These are phyloP conservation scores for Pugionium cornutum DNA, from an alignment of 345 rosid genomes.

Conservation along the genomic window DNA sequence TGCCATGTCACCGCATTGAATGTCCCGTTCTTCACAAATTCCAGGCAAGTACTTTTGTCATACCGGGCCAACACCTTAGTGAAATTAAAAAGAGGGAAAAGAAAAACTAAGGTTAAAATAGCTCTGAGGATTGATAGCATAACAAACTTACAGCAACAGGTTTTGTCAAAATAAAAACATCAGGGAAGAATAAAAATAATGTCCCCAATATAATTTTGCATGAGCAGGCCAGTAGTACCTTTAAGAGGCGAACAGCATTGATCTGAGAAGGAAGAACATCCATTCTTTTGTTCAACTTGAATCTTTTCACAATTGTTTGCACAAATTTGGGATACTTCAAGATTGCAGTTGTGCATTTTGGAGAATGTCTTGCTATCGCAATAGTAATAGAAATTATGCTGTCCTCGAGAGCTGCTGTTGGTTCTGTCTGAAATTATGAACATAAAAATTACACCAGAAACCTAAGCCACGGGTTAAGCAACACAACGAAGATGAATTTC, in stretches of 20 bases:
- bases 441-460: slow-evolving; percentile 19
- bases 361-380: slow-evolving; percentile 90
- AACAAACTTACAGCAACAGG: slow-evolving; percentile 15
- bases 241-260: slow-evolving; percentile 61
- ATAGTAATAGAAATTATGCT: slow-evolving; percentile 59
- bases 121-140: slow-evolving; percentile 21
- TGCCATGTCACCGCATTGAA: slow-evolving; percentile 67
- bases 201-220: slow-evolving; percentile 10
- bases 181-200: background rate
- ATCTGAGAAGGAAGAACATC: slow-evolving; percentile 60
- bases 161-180: slow-evolving; percentile 5
- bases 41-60: slow-evolving; percentile 56
- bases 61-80: slow-evolving; percentile 70
- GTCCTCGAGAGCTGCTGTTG: slow-evolving; percentile 57
- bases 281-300: slow-evolving; percentile 47
- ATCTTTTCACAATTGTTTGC: slow-evolving; percentile 58
- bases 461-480: slow-evolving; percentile 19
- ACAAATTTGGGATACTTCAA: slow-evolving; percentile 74
- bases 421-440: slow-evolving; percentile 57
- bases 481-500: slow-evolving; percentile 2
- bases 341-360: slow-evolving; percentile 68
- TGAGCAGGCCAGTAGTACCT: slow-evolving; percentile 47
- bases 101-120: slow-evolving; percentile 13
- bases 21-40: slow-evolving; percentile 54
- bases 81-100: slow-evolving; percentile 23